Evolutionary conservation across 2,329 filamentous ascomycete species (phyloP), one percentile per base, ranked within the genome.

Genomic region (Aspergillus fumigatus): DNA sequence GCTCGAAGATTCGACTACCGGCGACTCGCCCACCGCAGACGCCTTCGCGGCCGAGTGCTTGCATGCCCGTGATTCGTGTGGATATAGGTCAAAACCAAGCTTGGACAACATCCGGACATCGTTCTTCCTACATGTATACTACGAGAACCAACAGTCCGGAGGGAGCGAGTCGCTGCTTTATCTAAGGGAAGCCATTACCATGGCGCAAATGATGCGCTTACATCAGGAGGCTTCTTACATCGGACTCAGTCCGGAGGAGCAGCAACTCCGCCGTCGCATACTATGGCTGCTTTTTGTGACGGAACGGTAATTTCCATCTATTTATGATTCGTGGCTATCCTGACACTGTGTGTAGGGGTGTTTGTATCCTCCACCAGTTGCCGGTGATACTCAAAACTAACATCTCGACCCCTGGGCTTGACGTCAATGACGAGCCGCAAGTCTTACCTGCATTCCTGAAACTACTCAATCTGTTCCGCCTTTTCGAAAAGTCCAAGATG

Each of bases 101-200:
- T 66, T 82, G 21, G 73, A 79, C 50, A 70, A 68, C 35, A 60
- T 82, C 3, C 72, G 78, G 4, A 77, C 76, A 1, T 77, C 79
- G 0, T 82, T 82, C 59, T 82, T 82, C 50, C 66, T 82, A 19
- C 80, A 82, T 60, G 76, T 81, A 10, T 81, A 80, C 52, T 75
- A 81, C 59, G 80, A 82, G 62, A 82, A 82, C 53, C 73, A 76
- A 55, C 61, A 70, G 9, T 71, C 78, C 0, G 80, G 80, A 3
- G 78, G 79, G 0, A 72, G 70, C 1, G 76, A 77, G 51, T 81
- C 79, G 2, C 66, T 81, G 6, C 62, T 82, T 8, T 79, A 79
- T 59, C 62, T 82, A 6, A 72, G 80, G 5, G 80, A 82, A 57
- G 78, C 79, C 5, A 78, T 82, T n/a, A 80, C 80, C 0, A 68